These are phyloP conservation scores for Keithomyces neogunnii DNA, from an alignment of 2,329 filamentous ascomycete genomes.

Conservation along the genomic window DNA sequence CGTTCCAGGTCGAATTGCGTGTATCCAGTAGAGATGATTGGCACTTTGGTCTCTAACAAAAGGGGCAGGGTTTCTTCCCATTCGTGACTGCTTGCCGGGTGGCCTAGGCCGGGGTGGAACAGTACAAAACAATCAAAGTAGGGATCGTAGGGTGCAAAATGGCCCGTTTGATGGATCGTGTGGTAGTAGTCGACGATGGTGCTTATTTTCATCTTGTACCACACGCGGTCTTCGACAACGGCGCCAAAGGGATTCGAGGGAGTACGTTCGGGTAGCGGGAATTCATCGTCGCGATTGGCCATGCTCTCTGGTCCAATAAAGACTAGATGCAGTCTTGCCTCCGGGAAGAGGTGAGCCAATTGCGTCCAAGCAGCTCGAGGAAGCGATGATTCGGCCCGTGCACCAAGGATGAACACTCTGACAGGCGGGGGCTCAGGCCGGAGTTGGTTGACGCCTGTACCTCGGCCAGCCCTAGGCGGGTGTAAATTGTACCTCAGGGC, in stretches of 20 bases:
- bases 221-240: conserved; percentile 86
- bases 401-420: conserved; percentile 86
- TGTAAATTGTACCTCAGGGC: conserved; percentile 91
- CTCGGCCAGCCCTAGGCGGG: conserved; percentile 71
- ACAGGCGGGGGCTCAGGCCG: conserved; percentile 80
- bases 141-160: conserved; percentile 91
- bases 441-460: conserved; percentile 66
- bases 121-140: conserved; percentile 98
- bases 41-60: conserved; percentile 89
- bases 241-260: conserved; percentile 84
- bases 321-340: conserved; percentile 79
- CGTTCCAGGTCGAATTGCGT: conserved; percentile 91
- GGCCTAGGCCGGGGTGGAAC: conserved; percentile 93
- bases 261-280: conserved; percentile 80
- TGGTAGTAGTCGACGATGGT: conserved; percentile 99
- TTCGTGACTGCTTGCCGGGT: conserved; percentile 86
- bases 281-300: conserved; percentile 87
- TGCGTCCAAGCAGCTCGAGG: conserved; percentile 93
- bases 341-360: conserved; percentile 89
- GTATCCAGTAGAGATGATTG: conserved; percentile 90
- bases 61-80: conserved; percentile 88
- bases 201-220: conserved; percentile 86
- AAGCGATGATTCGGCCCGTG: conserved; percentile 93
- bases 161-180: conserved; percentile 81
- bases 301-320: conserved; percentile 96